Conservation (phyloP, 805 yeast species). For the Spathaspora boniae region DNA sequence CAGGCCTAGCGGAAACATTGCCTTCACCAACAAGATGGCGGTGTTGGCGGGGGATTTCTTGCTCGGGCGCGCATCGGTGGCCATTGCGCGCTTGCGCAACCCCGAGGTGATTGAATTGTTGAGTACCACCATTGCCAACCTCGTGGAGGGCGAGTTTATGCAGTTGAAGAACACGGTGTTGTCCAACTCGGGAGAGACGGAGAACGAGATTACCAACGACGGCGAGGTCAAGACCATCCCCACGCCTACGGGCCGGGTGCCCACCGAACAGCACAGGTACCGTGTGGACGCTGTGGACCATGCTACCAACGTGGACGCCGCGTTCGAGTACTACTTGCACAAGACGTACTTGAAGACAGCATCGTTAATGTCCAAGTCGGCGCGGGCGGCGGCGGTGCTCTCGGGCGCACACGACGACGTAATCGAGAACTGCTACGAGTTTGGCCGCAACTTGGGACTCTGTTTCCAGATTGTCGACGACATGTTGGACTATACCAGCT, state of each 20-base stretch:
- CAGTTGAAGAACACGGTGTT: conserved; percentile 91
- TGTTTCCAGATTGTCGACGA: conserved; percentile 97
- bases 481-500: conserved; percentile 90
- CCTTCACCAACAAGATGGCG: conserved; percentile 96
- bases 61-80: conserved; percentile 93
- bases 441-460: conserved; percentile 88
- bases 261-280: conserved; percentile 58
- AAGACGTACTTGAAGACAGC: conserved; percentile 96
- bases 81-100: conserved; percentile 86
- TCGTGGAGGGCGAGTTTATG: conserved; percentile 99
- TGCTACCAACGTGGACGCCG: conserved; percentile 69
- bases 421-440: conserved; percentile 85
- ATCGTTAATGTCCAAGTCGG: conserved; percentile 86
- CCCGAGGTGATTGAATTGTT: conserved; percentile 96
- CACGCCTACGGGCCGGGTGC: conserved; percentile 58
- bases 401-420: conserved; percentile 75
- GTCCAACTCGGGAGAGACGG: conserved; percentile 35
- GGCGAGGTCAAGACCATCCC: conserved; percentile 48
- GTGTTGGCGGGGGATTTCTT: conserved; percentile 95
- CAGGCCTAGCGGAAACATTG: conserved; percentile 85
- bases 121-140: conserved; percentile 93
- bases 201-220: conserved; percentile 43
- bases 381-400: conserved; percentile 88
- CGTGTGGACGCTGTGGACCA: conserved; percentile 53
- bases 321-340: conserved; percentile 91